Conservation (phyloP, 768 basidiomycete species). For the Boletus rubropictus region DNA sequence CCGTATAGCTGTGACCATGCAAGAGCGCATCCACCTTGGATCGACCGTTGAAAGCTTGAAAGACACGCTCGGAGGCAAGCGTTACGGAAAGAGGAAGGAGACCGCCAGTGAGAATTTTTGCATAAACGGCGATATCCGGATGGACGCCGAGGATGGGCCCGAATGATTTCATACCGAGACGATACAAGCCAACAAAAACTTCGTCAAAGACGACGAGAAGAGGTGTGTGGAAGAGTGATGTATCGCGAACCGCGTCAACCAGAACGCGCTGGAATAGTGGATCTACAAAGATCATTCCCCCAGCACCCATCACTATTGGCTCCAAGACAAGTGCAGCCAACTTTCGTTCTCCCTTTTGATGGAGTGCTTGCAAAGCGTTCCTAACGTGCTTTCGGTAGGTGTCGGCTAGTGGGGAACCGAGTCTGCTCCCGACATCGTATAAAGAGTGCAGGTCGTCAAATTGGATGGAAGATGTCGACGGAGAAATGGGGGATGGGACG, state of each 20-base stretch:
- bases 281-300: slow-evolving; percentile 96
- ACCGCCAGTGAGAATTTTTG: slow-evolving; percentile 92
- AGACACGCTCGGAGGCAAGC: slow-evolving; percentile 74
- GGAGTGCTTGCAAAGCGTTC: slow-evolving; percentile 44
- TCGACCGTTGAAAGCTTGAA: slow-evolving; percentile 68
- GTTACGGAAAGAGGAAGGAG: slow-evolving; percentile 83
- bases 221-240: slow-evolving; percentile 37
- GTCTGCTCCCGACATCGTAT: slow-evolving; percentile 65
- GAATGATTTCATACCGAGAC: slow-evolving; percentile 67
- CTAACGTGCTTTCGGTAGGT: slow-evolving; percentile 58
- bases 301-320: slow-evolving; percentile 90
- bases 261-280: slow-evolving; percentile 91
- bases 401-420: slow-evolving; percentile 54
- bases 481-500: slow-evolving; percentile 46
- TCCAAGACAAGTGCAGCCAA: slow-evolving; percentile 82
- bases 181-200: slow-evolving; percentile 90
- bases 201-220: slow-evolving; percentile 94
- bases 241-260: slow-evolving; percentile 69
- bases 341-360: slow-evolving; percentile 34
- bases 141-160: slow-evolving; percentile 59
- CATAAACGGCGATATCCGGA: slow-evolving; percentile 89
- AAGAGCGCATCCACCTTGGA: slow-evolving; percentile 81
- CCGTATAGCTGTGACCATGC: slow-evolving; percentile 95
- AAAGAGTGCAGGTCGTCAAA: slow-evolving; percentile 47
- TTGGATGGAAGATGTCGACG: slow-evolving; percentile 19